Evolutionary conservation across 169 alveolate genomes (phyloP).

Genomic region (Eimeria brunetti): DNA sequence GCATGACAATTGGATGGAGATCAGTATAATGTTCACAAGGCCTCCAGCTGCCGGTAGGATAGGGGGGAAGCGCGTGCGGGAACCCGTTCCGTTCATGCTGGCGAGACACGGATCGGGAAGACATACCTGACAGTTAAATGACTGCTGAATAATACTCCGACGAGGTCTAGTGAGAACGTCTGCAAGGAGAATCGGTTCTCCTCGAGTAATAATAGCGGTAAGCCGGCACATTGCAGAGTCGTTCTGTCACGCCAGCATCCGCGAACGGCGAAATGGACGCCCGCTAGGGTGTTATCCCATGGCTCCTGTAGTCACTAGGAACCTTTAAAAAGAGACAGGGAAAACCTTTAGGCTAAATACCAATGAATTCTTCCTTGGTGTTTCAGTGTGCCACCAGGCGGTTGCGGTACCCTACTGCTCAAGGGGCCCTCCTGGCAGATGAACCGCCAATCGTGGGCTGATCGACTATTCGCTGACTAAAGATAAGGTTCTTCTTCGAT

Average conservation of each 20-base stretch:
- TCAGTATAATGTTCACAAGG: not conserved
- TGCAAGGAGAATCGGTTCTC: conserved; percentile 81
- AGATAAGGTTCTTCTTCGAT: not conserved
- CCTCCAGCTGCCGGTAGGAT: not conserved
- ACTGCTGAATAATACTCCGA: conserved; percentile 78
- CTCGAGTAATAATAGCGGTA: conserved; percentile 77
- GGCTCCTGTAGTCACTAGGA: conserved; percentile 26
- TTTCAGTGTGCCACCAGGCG: conserved; percentile 13
- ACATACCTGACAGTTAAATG: conserved; percentile 80
- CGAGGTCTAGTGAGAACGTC: conserved; percentile 80
- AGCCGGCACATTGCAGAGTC: conserved; percentile 79
- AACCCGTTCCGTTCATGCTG: not conserved
- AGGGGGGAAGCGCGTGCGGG: not conserved
- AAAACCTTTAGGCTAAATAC: not conserved
- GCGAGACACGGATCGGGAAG: not conserved
- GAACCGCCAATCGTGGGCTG: not conserved
- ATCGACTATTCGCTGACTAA: not conserved
- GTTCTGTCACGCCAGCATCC: conserved; percentile 20
- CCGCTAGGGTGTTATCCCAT: conserved; percentile 42
- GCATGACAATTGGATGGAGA: not conserved
- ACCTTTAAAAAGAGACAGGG: not conserved
- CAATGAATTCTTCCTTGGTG: conserved; percentile 1
- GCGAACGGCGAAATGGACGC: not conserved
- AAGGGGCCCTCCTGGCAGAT: conserved; percentile 41
- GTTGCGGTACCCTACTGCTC: not conserved